Conservation (phyloP, 352 stramenopile species). For the Globisporangium solare region DNA sequence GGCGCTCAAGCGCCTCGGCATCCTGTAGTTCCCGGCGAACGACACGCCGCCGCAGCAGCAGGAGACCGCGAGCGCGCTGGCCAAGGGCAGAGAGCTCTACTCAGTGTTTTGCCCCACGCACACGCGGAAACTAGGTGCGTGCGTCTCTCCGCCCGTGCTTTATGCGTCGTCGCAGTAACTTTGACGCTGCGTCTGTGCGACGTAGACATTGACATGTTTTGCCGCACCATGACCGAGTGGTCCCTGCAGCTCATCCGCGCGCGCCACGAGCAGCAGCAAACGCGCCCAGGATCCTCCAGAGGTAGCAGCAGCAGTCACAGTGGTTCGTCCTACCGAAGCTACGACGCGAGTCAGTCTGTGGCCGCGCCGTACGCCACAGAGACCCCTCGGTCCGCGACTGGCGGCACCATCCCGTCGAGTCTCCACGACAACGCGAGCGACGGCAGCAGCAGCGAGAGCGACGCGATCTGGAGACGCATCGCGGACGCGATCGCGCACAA, state of each 20-base stretch:
- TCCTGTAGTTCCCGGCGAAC: conserved; percentile 21
- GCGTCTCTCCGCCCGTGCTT: background rate
- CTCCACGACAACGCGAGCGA: conserved; percentile 3
- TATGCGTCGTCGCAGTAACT: background rate
- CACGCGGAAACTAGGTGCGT: conserved; percentile 58
- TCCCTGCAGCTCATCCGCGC: conserved; percentile 51
- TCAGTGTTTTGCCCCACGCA: conserved; percentile 63
- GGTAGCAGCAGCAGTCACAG: conserved; percentile 5
- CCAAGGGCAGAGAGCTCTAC: conserved; percentile 49
- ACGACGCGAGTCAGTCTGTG: conserved; percentile 12
- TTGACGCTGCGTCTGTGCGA: background rate
- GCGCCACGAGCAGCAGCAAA: conserved; percentile 28
- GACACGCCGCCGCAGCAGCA: conserved; percentile 9
- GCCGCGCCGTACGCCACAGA: conserved; percentile 53
- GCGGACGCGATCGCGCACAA: conserved; percentile 39
- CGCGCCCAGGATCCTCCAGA: conserved; percentile 10
- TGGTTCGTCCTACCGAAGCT: conserved; percentile 6
- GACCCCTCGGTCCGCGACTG: conserved; percentile 4
- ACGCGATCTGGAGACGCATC: conserved; percentile 55
- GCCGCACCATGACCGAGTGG: conserved; percentile 78
- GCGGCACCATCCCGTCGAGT: conserved; percentile 7
- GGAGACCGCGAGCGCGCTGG: conserved; percentile 7
- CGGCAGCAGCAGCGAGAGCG: conserved; percentile 26
- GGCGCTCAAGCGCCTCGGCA: conserved; percentile 63
- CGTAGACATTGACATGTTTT: conserved; percentile 75